Evolutionary conservation across 768 basidiomycete species (phyloP), one percentile per base, ranked within the genome.

Genomic region (Tulasnella sp.): DNA sequence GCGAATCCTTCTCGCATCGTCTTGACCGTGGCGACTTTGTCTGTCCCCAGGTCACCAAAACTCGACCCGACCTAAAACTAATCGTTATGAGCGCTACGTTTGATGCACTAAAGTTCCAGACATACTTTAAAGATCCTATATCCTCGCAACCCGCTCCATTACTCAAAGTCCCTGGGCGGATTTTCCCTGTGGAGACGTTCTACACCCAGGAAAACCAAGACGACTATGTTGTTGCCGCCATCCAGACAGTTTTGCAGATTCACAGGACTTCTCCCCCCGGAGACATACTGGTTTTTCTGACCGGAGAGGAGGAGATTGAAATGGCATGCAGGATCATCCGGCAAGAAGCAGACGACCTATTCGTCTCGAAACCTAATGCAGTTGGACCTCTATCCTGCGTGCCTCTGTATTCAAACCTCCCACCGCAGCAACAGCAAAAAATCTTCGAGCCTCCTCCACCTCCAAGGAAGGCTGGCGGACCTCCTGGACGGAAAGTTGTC

Each of bases 21-120:
- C 12, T 25, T 29, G 54, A 58, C 4, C 54, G 22, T 58, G n/a
- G 22, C 25, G 22, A 58, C 54, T 29, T 29, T 25, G n/a, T 58
- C 54, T 54, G 29, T 6, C 1, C 7, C 17, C 84, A 85, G 77
- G 36, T 75, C 22, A 79, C 81, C 71, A 80, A 85, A 67, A 84
- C 49, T 12, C 58, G 76, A 40, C 81, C 82, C 69, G 78, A 78
- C 58, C 81, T 86, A 75, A 86, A 86, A 79, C 81, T 86, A 36
- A 82, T 86, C 74, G 82, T 86, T 67, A 86, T 86, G 85, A 83
- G 82, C 80, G 86, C 85, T 25, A 85, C 85, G 15, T 79, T 85
- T 42, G 85, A 86, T 78, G 85, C 85, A 9, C 80, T 64, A n/a
- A 77, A 73, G 40, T 78, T 78, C 29, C 76, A 69, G 34, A 42